phyloP scores from a whole-genome alignment of 2,329 filamentous ascomycete genomes.

The Colletotrichum incanum region DNA sequence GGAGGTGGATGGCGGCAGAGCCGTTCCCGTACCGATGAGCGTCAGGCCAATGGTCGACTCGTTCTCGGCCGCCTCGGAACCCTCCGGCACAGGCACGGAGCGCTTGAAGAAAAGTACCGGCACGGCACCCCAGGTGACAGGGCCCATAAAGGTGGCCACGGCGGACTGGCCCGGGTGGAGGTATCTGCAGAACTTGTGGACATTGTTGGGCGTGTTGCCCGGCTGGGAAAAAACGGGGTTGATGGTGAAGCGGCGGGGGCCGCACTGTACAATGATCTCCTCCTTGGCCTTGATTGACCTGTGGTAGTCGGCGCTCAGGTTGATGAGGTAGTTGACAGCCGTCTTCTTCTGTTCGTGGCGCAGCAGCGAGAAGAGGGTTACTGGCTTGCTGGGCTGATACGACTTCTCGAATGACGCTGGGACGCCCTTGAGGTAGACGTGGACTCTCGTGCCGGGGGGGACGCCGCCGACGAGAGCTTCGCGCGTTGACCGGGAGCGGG shows the following conservation, averaged over 20 bases:
- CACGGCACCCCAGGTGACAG: slow-evolving; percentile 93
- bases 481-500: slow-evolving; percentile 81
- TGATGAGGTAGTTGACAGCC: slow-evolving; percentile 90
- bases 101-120: slow-evolving; percentile 91
- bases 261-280: slow-evolving; percentile 91
- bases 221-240: slow-evolving; percentile 91
- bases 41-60: slow-evolving; percentile 69
- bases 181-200: slow-evolving; percentile 96
- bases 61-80: slow-evolving; percentile 59
- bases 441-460: slow-evolving; percentile 84
- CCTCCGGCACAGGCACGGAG: slow-evolving; percentile 55
- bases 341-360: slow-evolving; percentile 96
- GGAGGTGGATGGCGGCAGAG: slow-evolving; percentile 80
- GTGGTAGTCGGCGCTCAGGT: slow-evolving; percentile 83
- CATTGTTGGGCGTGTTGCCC: slow-evolving; percentile 95
- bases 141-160: slow-evolving; percentile 90
- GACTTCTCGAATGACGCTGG: slow-evolving; percentile 60
- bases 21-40: slow-evolving; percentile 89
- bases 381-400: slow-evolving; percentile 70
- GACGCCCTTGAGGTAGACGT: slow-evolving; percentile 78
- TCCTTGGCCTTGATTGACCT: slow-evolving; percentile 91
- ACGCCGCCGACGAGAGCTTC: slow-evolving; percentile 94
- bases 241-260: slow-evolving; percentile 87
- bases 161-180: slow-evolving; percentile 92
- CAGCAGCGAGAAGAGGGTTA: slow-evolving; percentile 88